A percentile compares a stretch with the other conserved stretches of the same genome.
These are phyloP conservation scores for Podila clonocystis DNA, from an alignment of 192 early-diverging fungal genomes.

Conservation along the genomic window DNA sequence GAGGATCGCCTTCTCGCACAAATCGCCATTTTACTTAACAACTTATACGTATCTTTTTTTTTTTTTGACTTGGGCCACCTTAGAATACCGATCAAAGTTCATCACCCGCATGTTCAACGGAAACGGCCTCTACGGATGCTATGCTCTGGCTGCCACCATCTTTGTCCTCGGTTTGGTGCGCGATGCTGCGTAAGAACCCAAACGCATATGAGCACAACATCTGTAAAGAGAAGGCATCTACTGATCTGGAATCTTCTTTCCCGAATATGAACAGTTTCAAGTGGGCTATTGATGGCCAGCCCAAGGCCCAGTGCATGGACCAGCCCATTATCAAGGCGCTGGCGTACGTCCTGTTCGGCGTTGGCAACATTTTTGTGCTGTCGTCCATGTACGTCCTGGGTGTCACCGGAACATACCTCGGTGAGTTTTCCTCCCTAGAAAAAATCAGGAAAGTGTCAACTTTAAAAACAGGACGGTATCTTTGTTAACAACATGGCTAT, in stretches of 20 bases:
- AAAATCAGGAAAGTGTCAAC: neutral
- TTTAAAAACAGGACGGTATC: neutral
- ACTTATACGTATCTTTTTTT: neutral
- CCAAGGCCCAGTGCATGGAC: slow-evolving; percentile 61
- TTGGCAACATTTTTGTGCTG: slow-evolving; percentile 81
- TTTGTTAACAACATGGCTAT: neutral
- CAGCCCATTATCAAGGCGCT: slow-evolving; percentile 54
- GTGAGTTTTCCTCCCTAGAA: slow-evolving; percentile 48
- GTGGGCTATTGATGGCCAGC: slow-evolving; percentile 75
- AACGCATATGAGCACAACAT: neutral
- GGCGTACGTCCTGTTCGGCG: slow-evolving; percentile 59
- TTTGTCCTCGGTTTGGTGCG: slow-evolving; percentile 85
- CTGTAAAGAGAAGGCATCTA: neutral
- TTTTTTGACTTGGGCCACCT: too few relatives aligned
- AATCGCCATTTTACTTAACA: neutral
- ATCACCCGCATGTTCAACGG: slow-evolving; percentile 76
- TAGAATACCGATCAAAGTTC: slow-evolving; percentile 81
- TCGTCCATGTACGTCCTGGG: slow-evolving; percentile 89
- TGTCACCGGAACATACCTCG: slow-evolving; percentile 90
- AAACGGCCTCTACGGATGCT: slow-evolving; percentile 79
- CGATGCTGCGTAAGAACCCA: slow-evolving; percentile 70
- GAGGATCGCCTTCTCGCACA: neutral
- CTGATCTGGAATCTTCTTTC: neutral
- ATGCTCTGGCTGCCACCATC: slow-evolving; percentile 81
- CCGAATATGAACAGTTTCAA: slow-evolving; percentile 62